phyloP scores from a whole-genome alignment of 192 early-diverging fungal species.

The Haplosporangium gracile region DNA sequence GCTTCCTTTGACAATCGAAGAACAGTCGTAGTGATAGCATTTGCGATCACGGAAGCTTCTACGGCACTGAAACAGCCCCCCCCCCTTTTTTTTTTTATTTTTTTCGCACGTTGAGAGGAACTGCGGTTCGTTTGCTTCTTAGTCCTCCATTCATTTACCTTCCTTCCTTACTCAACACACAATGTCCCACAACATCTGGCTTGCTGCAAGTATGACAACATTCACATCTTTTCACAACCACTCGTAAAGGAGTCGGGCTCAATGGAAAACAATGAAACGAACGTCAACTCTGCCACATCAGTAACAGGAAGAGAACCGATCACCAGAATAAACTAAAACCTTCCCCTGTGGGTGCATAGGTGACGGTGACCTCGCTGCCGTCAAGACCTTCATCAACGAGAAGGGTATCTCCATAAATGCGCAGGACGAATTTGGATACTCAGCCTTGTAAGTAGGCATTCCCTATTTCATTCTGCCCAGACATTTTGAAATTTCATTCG shows the following conservation, averaged over 20 bases:
- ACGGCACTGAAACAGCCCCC: constrained; percentile 28
- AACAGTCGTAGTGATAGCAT: background rate
- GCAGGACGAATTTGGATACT: constrained; percentile 87
- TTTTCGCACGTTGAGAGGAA: background rate
- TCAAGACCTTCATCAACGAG: constrained; percentile 62
- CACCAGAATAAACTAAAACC: background rate
- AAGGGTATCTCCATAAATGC: constrained; percentile 70
- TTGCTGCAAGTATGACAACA: constrained; percentile 35
- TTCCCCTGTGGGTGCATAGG: constrained; percentile 12
- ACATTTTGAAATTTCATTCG: background rate
- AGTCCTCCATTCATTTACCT: background rate
- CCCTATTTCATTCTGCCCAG: background rate
- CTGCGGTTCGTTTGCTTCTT: constrained; percentile 6
- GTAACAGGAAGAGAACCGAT: background rate
- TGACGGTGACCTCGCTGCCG: constrained; percentile 41
- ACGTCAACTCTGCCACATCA: background rate
- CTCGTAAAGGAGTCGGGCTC: background rate
- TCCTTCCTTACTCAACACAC: background rate
- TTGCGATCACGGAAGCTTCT: constrained; percentile 13
- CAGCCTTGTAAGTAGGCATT: constrained; percentile 69
- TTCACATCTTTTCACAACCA: background rate
- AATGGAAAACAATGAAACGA: background rate
- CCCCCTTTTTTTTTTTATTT: constrained; percentile 11
- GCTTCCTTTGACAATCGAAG: background rate
- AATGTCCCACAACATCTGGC: constrained; percentile 45